Evolutionary conservation across 129 eudicot genomes (phyloP).

Genomic region (Artemisia argyi): DNA sequence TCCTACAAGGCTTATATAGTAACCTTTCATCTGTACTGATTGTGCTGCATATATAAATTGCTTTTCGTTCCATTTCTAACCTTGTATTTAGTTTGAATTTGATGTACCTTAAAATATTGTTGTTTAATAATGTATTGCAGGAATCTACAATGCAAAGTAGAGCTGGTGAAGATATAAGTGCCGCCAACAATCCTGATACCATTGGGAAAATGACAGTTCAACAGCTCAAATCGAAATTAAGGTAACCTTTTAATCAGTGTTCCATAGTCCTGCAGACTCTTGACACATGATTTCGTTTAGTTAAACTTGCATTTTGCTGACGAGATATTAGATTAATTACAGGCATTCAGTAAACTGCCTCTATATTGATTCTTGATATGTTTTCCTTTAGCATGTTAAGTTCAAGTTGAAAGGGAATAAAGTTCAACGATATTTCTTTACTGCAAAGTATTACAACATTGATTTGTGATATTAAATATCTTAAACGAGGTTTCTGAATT

Average conservation of each 20-base stretch:
- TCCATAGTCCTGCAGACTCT: too few relatives aligned
- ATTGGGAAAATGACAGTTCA: conserved; percentile 57
- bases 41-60: too few relatives aligned
- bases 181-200: conserved; percentile 19
- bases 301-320: too few relatives aligned
- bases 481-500: conserved; percentile 24
- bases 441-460: not conserved
- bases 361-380: too few relatives aligned
- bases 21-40: not conserved
- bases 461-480: not conserved
- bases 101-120: not conserved
- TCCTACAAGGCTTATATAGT: not conserved
- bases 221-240: conserved; percentile 46
- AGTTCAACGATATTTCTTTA: too few relatives aligned
- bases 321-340: too few relatives aligned
- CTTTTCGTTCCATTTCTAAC: too few relatives aligned
- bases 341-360: too few relatives aligned
- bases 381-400: too few relatives aligned
- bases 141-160: conserved; percentile 15
- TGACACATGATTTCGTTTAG: too few relatives aligned
- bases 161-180: conserved; percentile 20
- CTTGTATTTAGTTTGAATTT: too few relatives aligned
- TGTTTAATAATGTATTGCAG: conserved; percentile 21
- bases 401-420: not conserved
- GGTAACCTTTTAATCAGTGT: conserved; percentile 18